Evolutionary conservation across 225 moss, liverwort and hornwort species (phyloP).

Genomic region (Pseudoscleropodium purum): DNA sequence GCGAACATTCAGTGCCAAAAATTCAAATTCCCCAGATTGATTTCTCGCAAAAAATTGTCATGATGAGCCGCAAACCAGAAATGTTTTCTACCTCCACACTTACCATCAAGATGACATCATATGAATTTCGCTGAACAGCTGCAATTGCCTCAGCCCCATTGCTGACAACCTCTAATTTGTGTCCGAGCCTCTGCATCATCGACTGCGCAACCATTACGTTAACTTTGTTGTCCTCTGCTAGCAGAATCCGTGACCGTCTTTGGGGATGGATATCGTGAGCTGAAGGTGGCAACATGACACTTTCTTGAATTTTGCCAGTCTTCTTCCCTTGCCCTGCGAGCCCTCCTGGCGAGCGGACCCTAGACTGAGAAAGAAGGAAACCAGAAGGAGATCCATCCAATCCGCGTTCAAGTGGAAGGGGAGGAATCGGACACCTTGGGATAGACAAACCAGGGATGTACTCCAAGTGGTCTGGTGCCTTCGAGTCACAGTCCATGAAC

Average conservation of each 20-base stretch:
- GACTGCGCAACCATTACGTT: slow-evolving; percentile 79
- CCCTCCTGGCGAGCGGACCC: not conserved
- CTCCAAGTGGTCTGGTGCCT: slow-evolving; percentile 5
- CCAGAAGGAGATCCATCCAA: not conserved
- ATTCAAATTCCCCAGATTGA: not conserved
- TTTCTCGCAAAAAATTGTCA: not conserved
- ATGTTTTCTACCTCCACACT: not conserved
- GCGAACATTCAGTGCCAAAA: not conserved
- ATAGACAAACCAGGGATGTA: slow-evolving; percentile 27
- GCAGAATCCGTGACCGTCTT: slow-evolving; percentile 17
- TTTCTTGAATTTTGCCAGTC: slow-evolving; percentile 1
- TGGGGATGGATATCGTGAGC: not conserved
- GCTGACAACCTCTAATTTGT: slow-evolving; percentile 67
- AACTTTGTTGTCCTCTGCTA: slow-evolving; percentile 68
- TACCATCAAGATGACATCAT: slow-evolving; percentile 85
- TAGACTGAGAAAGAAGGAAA: slow-evolving; percentile 1
- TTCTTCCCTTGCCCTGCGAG: not conserved
- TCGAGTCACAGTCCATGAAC: slow-evolving; percentile 29
- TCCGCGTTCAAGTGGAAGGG: not conserved
- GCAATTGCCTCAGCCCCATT: slow-evolving; percentile 71
- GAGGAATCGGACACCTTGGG: not conserved
- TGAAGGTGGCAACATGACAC: not conserved
- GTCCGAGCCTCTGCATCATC: slow-evolving; percentile 77
- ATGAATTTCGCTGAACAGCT: slow-evolving; percentile 42
- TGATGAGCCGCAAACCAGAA: not conserved